Evolutionary conservation across 2,329 filamentous ascomycete genomes (phyloP), one percentile per base, ranked within the genome.

Genomic region (Macroventuria anomochaeta): DNA sequence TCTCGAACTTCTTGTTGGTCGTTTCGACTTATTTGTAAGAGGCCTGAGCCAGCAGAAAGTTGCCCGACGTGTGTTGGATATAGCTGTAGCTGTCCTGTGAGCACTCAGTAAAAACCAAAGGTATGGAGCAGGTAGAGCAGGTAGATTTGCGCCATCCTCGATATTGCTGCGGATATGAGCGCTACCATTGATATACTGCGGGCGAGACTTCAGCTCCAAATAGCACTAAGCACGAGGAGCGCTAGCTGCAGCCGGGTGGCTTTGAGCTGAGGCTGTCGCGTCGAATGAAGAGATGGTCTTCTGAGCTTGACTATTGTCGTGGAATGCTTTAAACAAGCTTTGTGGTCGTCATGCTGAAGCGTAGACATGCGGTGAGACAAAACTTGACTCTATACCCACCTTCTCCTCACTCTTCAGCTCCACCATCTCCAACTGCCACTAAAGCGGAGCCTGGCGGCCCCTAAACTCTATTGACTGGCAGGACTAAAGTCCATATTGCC

Each of bases 221-320:
- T 21, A 48, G 40, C 43, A 53, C 51, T 56, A 55, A 37, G 44
- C 46, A 48, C 18, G 32, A 46, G 37, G 36, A 36, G 39, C 49
- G 39, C 54, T 57, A 53, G 48, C 53, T 47, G 44, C 50, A 57
- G 37, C 40, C 20, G 28, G 38, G 53, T 51, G 49, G 50, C 49
- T 59, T 31, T 21, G 38, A 41, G 51, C 53, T 46, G 44, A 34
- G 36, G 31, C 42, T 39, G 46, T 29, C 40, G 10, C 33, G 25
- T 4, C 36, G 28, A 37, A 51, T 33, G 28, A 28, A 6, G 29
- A 34, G 7, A 12, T 7, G n/a, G 7, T n/a, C 21, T 28, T 12
- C 11, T 28, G 31, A 36, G 26, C n/a, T 37, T 46, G 46, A 7
- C 13, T 17, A 15, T 17, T 33, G 43, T 43, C 13, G 44, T 44